A percentile compares a stretch with the other conserved stretches of the same genome.
Evolutionary conservation across 2,329 filamentous ascomycete genomes (phyloP).

Genomic region (Colletotrichum tanaceti): DNA sequence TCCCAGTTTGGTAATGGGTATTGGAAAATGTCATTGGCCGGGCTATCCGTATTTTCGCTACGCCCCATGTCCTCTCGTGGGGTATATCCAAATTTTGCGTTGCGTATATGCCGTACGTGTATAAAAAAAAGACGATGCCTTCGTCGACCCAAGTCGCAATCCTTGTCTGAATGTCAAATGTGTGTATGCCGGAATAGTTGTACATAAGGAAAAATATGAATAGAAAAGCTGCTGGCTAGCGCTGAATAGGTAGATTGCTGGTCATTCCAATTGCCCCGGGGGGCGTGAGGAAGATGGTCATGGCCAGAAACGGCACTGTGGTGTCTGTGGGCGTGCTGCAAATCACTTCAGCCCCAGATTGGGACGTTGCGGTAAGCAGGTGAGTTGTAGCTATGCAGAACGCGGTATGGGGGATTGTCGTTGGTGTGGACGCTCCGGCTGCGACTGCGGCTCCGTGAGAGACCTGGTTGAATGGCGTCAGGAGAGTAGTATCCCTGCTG

Average conservation of each 20-base stretch:
- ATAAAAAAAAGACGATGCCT: neutral
- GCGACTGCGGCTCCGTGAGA: constrained; percentile 23
- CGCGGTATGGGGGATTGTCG: constrained; percentile 57
- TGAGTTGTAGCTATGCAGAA: constrained; percentile 70
- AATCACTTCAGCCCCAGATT: constrained; percentile 61
- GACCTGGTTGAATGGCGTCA: constrained; percentile 50
- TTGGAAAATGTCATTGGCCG: constrained; percentile 6
- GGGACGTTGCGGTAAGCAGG: constrained; percentile 66
- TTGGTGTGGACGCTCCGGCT: constrained; percentile 31
- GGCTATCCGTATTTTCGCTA: constrained; percentile 25
- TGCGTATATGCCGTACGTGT: constrained; percentile 16
- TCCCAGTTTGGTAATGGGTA: constrained; percentile 21
- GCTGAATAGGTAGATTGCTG: constrained; percentile 4
- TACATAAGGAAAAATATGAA: constrained; percentile 28
- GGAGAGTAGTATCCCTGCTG: constrained; percentile 44
- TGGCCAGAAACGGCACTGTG: constrained; percentile 39
- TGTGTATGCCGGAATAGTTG: constrained; percentile 3
- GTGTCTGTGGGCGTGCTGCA: neutral
- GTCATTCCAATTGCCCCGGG: constrained; percentile 26
- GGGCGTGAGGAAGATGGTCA: constrained; percentile 19
- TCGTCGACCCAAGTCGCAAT: neutral
- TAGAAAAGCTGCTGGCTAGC: constrained; percentile 8
- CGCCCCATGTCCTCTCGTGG: constrained; percentile 6
- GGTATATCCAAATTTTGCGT: constrained; percentile 28
- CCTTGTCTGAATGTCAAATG: neutral